These are phyloP conservation scores for Delonix regia DNA, from an alignment of 306 rosid genomes.

Conservation along the genomic window DNA sequence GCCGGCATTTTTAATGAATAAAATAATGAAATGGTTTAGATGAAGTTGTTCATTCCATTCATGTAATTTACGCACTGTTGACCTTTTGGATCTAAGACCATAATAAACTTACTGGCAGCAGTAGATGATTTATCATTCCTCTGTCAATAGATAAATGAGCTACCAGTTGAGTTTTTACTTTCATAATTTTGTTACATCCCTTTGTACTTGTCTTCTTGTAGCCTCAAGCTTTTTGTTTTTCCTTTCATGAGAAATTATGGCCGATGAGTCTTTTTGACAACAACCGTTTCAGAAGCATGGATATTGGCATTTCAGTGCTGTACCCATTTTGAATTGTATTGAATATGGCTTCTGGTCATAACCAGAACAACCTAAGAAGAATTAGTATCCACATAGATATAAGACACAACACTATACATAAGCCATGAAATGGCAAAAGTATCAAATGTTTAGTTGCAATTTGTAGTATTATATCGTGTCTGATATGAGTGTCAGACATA, in stretches of 20 bases:
- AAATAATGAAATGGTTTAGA: not conserved
- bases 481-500: not conserved
- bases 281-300: not conserved
- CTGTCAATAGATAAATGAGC: not conserved
- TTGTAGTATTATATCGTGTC: not conserved
- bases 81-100: no score
- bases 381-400: not conserved
- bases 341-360: not conserved
- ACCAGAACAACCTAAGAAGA: not conserved
- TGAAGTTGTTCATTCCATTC: not conserved
- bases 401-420: not conserved
- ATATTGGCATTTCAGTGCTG: not conserved
- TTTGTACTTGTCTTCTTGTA: not conserved
- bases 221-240: not conserved
- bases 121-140: not conserved
- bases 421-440: not conserved
- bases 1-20: not conserved
- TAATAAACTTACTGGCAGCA: no score
- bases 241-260: not conserved
- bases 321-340: not conserved
- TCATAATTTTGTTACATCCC: not conserved
- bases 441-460: not conserved
- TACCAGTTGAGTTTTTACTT: not conserved
- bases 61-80: not conserved
- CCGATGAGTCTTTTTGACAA: not conserved